phyloP scores from a whole-genome alignment of 2,329 filamentous ascomycete species.

The Ascochyta clinopodiicola region DNA sequence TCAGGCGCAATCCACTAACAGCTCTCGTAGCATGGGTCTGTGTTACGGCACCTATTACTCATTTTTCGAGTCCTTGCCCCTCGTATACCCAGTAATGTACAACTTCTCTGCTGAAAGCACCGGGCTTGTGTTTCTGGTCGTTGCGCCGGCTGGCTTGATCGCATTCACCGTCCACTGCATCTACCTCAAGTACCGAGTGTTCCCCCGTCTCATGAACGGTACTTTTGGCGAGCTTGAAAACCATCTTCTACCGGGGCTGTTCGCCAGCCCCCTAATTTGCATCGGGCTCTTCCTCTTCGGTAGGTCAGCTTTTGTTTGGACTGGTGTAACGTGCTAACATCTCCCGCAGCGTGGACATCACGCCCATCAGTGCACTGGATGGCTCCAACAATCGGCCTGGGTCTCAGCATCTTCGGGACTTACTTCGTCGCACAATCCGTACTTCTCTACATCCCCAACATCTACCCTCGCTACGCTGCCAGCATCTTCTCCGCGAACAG shows the following conservation, averaged over 20 bases:
- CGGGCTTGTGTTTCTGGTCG: constrained; percentile 82
- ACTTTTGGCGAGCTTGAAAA: constrained; percentile 73
- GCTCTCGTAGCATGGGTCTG: constrained; percentile 67
- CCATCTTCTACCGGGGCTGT: constrained; percentile 74
- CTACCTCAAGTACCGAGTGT: constrained; percentile 80
- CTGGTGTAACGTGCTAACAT: not conserved
- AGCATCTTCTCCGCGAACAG: constrained; percentile 68
- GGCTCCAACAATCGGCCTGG: constrained; percentile 60
- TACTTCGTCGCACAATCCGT: constrained; percentile 54
- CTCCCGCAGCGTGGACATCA: constrained; percentile 61
- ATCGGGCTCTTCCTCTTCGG: constrained; percentile 68
- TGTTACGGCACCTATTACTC: constrained; percentile 76
- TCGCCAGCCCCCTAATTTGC: constrained; percentile 62
- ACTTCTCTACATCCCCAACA: constrained; percentile 69
- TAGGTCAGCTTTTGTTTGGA: constrained; percentile 37
- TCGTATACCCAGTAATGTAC: constrained; percentile 78
- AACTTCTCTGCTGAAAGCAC: constrained; percentile 74
- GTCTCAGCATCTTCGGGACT: constrained; percentile 53
- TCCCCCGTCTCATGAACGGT: constrained; percentile 64
- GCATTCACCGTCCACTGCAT: constrained; percentile 69
- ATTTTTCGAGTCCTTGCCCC: constrained; percentile 69
- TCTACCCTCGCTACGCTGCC: constrained; percentile 58
- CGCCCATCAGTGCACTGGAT: constrained; percentile 67
- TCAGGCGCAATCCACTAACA: not conserved
- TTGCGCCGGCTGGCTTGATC: constrained; percentile 73